phyloP scores from a whole-genome alignment of 108 stramenopile genomes.

The Stephanodiscus triporus region DNA sequence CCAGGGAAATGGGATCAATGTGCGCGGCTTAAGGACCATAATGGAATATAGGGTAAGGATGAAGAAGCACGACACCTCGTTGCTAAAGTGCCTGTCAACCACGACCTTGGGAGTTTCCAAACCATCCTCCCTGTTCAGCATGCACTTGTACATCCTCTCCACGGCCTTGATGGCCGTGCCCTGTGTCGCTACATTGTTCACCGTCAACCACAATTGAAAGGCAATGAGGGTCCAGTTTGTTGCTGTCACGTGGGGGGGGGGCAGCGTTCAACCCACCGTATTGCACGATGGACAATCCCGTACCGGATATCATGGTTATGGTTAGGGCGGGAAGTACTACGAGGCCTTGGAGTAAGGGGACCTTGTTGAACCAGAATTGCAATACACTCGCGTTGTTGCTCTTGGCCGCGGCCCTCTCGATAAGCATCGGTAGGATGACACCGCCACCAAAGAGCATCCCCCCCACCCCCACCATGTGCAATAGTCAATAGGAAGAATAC shows the following conservation, averaged over 20 bases:
- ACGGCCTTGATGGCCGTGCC: constrained; percentile 45
- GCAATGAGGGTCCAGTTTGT: constrained; percentile 57
- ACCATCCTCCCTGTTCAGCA: constrained; percentile 26
- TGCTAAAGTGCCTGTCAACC: constrained; percentile 55
- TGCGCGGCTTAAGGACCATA: constrained; percentile 66
- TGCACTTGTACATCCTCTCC: constrained; percentile 34
- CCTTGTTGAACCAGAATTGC: constrained; percentile 69
- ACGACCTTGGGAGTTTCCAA: constrained; percentile 55
- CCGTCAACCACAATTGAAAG: constrained; percentile 62
- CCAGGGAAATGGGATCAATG: constrained; percentile 48
- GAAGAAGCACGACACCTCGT: constrained; percentile 62
- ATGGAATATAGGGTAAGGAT: constrained; percentile 60
- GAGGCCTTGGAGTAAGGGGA: constrained; percentile 52
- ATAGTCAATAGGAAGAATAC: constrained; percentile 50
- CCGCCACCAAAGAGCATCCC: constrained; percentile 69
- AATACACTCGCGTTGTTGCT: constrained; percentile 48
- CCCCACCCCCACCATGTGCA: constrained; percentile 67
- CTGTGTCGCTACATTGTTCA: constrained; percentile 64
- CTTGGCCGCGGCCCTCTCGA: constrained; percentile 53
- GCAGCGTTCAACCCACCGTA: constrained; percentile 64
- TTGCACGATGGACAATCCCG: constrained; percentile 51
- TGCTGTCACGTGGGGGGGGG: constrained; percentile 56
- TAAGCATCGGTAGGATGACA: constrained; percentile 52
- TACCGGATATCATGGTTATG: constrained; percentile 56
- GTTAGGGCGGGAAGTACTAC: constrained; percentile 68